These are phyloP conservation scores for Parietichytrium sp. DNA, from an alignment of 108 stramenopile species.

Conservation along the genomic window DNA sequence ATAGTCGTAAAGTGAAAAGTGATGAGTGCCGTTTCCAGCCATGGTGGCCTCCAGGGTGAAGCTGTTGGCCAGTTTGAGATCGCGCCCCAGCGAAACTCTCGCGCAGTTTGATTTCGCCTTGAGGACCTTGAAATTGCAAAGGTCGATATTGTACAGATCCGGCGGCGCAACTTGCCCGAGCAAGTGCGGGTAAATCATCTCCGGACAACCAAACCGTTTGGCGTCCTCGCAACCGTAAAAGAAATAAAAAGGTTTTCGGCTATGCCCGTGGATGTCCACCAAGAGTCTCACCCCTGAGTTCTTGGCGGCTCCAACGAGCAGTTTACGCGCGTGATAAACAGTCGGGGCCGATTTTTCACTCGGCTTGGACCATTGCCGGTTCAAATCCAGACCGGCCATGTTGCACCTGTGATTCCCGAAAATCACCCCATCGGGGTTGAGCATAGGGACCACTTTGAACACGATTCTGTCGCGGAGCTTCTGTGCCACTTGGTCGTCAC, in stretches of 20 bases:
- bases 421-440: constrained; percentile 70
- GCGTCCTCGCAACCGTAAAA: constrained; percentile 41
- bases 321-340: constrained; percentile 46
- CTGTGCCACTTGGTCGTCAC: constrained; percentile 41
- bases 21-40: neutral
- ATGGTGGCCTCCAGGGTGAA: constrained; percentile 44
- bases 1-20: neutral
- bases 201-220: neutral
- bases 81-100: constrained; percentile 13
- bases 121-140: constrained; percentile 38
- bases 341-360: constrained; percentile 47
- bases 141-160: neutral
- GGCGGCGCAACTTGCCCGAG: neutral
- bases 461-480: constrained; percentile 48
- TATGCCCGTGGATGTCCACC: constrained; percentile 66
- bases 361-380: constrained; percentile 56
- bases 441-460: constrained; percentile 66
- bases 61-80: neutral
- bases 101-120: constrained; percentile 9
- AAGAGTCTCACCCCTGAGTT: constrained; percentile 47
- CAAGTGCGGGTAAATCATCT: constrained; percentile 2
- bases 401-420: constrained; percentile 62
- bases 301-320: constrained; percentile 32
- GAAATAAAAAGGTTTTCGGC: constrained; percentile 60
- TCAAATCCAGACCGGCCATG: constrained; percentile 63